phyloP scores from a whole-genome alignment of 2,329 filamentous ascomycete species.

The Penicillium hordei region DNA sequence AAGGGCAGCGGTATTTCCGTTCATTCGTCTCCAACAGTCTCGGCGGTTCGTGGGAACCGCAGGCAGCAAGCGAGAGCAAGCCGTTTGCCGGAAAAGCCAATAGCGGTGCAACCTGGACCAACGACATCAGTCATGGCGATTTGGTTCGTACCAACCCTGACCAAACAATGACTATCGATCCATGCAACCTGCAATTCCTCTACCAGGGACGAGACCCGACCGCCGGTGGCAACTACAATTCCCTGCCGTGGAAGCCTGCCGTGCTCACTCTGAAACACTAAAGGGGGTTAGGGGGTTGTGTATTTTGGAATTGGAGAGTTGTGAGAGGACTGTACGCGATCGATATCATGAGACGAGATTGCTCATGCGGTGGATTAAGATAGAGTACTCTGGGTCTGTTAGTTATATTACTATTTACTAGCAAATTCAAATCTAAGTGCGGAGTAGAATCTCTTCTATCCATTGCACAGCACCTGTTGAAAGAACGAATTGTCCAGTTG shows the following conservation, averaged over 20 bases:
- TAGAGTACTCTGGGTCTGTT: background rate
- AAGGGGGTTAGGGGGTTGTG: background rate
- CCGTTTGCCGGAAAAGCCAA: conserved; percentile 67
- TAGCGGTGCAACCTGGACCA: conserved; percentile 63
- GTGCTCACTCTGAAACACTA: conserved; percentile 49
- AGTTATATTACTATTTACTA: background rate
- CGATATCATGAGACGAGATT: background rate
- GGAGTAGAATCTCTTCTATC: background rate
- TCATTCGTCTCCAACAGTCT: conserved; percentile 63
- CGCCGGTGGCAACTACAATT: conserved; percentile 49
- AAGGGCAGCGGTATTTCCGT: conserved; percentile 62
- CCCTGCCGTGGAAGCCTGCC: conserved; percentile 56
- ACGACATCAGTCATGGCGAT: conserved; percentile 67
- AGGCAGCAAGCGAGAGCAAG: conserved; percentile 54
- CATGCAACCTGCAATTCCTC: conserved; percentile 64
- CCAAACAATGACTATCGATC: conserved; percentile 62
- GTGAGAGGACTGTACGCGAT: background rate
- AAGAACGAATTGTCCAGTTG: background rate
- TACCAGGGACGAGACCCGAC: conserved; percentile 59
- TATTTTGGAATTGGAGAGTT: background rate
- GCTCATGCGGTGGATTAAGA: background rate
- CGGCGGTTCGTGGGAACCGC: conserved; percentile 57
- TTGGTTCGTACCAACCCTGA: conserved; percentile 57
- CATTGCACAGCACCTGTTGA: background rate
- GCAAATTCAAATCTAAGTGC: background rate